Percentiles rank a stretch among this genome's conserved stretches.
Evolutionary conservation across 202 grass and related monocot species (phyloP).

Genomic region (Eragrostis tef): DNA sequence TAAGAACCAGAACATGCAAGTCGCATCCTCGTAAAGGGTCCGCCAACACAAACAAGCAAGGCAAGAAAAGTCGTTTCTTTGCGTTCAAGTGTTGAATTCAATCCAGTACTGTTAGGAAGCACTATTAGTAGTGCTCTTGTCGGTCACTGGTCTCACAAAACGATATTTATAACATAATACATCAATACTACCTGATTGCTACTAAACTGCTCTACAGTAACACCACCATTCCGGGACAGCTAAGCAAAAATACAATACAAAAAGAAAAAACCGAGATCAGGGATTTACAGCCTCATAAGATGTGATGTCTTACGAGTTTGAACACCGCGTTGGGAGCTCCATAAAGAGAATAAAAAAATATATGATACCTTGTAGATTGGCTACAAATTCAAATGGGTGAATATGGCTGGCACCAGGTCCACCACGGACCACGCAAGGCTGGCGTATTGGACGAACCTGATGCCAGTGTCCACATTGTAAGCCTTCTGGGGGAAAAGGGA

Average conservation of each 20-base stretch:
- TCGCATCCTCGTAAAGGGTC: not conserved
- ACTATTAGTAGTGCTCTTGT: not conserved
- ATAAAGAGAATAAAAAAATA: not conserved
- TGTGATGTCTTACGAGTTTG: slow-evolving; percentile 17
- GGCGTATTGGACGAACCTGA: slow-evolving; percentile 88
- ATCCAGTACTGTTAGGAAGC: not conserved
- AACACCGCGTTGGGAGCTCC: not conserved
- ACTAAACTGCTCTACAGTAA: slow-evolving; percentile 37
- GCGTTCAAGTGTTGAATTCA: not conserved
- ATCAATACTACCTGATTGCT: not conserved
- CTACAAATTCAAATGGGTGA: slow-evolving; percentile 71
- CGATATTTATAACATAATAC: not conserved
- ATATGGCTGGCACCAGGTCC: slow-evolving; percentile 82
- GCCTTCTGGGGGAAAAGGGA: slow-evolving; percentile 70
- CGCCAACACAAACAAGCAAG: slow-evolving; percentile 1
- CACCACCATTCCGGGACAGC: slow-evolving; percentile 6
- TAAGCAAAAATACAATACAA: slow-evolving; percentile 21
- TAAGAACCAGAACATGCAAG: not conserved
- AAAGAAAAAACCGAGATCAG: not conserved
- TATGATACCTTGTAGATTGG: too few relatives aligned
- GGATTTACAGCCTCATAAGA: slow-evolving; percentile 56
- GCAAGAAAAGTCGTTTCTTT: slow-evolving; percentile 39
- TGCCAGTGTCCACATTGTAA: slow-evolving; percentile 87
- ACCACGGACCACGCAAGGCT: slow-evolving; percentile 93
- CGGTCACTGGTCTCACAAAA: not conserved